Percentiles rank a stretch among this genome's conserved stretches.
Conservation (phyloP, 805 yeast genomes). For the Wickerhamomyces mucosus region DNA sequence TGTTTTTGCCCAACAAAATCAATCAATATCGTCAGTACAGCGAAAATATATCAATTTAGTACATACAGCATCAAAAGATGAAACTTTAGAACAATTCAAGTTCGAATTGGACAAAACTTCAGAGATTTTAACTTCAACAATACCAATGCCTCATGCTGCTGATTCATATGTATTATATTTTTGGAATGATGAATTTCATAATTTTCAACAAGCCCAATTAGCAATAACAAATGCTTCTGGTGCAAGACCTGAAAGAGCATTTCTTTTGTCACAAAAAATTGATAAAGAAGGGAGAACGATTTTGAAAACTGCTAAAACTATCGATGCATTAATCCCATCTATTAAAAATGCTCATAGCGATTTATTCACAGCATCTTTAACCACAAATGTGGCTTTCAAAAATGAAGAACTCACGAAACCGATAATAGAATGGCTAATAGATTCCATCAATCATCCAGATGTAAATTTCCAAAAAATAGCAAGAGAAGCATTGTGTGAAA, state of each 20-base stretch:
- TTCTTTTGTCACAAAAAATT: slow-evolving; percentile 32
- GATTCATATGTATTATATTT: slow-evolving; percentile 39
- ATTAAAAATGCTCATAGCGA: slow-evolving; percentile 32
- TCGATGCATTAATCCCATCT: slow-evolving; percentile 22
- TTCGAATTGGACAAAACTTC: slow-evolving; percentile 3
- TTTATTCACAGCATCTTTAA: slow-evolving; percentile 49
- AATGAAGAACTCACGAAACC: slow-evolving; percentile 37
- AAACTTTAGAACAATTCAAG: background rate
- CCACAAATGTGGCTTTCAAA: slow-evolving; percentile 38
- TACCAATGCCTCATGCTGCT: background rate
- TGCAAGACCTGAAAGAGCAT: slow-evolving; percentile 20
- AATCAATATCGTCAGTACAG: slow-evolving; percentile 30
- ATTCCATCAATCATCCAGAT: slow-evolving; percentile 30
- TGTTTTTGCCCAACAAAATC: slow-evolving; percentile 27
- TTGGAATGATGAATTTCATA: slow-evolving; percentile 79
- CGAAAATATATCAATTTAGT: slow-evolving; percentile 1
- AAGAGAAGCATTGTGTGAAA: slow-evolving; percentile 33
- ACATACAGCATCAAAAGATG: background rate
- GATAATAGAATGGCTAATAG: slow-evolving; percentile 43
- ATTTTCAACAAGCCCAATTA: slow-evolving; percentile 41
- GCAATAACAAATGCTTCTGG: slow-evolving; percentile 32
- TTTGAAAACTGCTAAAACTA: slow-evolving; percentile 25
- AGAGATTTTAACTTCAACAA: slow-evolving; percentile 2
- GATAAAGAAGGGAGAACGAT: slow-evolving; percentile 42
- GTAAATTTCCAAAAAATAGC: slow-evolving; percentile 27